phyloP scores from a whole-genome alignment of 169 alveolate species.

The Plasmodium relictum region DNA sequence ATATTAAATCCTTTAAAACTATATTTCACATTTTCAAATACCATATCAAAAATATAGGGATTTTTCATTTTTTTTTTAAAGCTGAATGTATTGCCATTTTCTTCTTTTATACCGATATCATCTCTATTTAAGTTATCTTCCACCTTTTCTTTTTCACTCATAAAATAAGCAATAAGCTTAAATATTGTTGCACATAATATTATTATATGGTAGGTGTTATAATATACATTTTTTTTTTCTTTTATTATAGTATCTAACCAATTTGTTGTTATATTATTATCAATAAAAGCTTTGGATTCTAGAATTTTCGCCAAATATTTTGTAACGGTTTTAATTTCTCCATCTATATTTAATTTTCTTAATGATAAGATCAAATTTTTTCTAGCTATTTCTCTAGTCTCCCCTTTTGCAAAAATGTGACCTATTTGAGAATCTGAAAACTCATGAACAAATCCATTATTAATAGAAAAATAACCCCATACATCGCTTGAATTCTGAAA shows the following conservation, averaged over 20 bases:
- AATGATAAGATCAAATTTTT: conserved; percentile 82
- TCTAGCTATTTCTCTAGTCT: conserved; percentile 85
- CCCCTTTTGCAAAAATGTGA: conserved; percentile 90
- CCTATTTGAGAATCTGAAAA: conserved; percentile 93
- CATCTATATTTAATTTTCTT: conserved; percentile 84
- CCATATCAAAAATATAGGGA: conserved; percentile 22
- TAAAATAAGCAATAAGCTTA: conserved; percentile 46
- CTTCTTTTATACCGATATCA: conserved; percentile 44
- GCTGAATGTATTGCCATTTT: background rate
- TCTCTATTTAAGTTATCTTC: conserved; percentile 62
- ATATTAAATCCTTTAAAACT: conserved; percentile 45
- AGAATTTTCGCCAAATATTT: conserved; percentile 83
- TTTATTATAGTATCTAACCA: conserved; percentile 72
- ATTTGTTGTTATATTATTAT: conserved; percentile 73
- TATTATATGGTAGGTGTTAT: conserved; percentile 47
- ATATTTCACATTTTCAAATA: conserved; percentile 64
- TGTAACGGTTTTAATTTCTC: conserved; percentile 87
- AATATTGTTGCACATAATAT: conserved; percentile 72
- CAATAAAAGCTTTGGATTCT: conserved; percentile 84
- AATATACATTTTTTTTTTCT: conserved; percentile 38
- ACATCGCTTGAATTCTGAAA: conserved; percentile 84
- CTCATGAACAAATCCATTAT: conserved; percentile 89
- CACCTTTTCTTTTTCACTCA: conserved; percentile 31
- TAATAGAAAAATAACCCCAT: conserved; percentile 90
- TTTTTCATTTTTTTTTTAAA: conserved; percentile 34